phyloP scores from a whole-genome alignment of 1,139 yeast species.

The Lodderomyces metapsilosis region DNA sequence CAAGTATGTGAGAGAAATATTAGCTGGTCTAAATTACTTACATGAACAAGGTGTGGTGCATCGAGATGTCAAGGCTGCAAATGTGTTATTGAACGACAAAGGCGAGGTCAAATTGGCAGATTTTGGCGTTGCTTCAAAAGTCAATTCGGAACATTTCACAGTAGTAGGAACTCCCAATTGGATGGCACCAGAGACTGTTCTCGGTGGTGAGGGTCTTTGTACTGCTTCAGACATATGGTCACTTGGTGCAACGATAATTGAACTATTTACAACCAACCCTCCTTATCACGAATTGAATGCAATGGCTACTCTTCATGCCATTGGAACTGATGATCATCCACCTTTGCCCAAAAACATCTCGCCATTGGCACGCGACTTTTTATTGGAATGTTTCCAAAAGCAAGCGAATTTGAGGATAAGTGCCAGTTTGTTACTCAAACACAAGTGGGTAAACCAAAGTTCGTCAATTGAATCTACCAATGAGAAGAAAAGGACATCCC shows the following conservation, averaged over 20 bases:
- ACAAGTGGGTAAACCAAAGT: constrained; percentile 55
- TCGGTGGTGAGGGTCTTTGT: constrained; percentile 80
- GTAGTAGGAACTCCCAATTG: constrained; percentile 76
- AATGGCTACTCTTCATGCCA: constrained; percentile 89
- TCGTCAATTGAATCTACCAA: not conserved
- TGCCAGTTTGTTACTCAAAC: constrained; percentile 57
- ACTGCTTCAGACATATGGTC: constrained; percentile 92
- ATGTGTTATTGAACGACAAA: constrained; percentile 59
- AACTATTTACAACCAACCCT: constrained; percentile 80
- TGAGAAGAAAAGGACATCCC: not conserved
- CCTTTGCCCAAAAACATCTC: constrained; percentile 68
- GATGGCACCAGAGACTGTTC: constrained; percentile 84
- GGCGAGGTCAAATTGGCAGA: constrained; percentile 72
- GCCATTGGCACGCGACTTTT: constrained; percentile 57
- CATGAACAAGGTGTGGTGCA: constrained; percentile 76
- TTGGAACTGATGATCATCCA: constrained; percentile 81
- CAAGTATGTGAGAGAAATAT: constrained; percentile 64
- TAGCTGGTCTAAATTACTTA: constrained; percentile 67
- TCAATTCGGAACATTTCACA: constrained; percentile 40
- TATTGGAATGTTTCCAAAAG: constrained; percentile 75
- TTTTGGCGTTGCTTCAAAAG: constrained; percentile 73
- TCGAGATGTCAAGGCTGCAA: constrained; percentile 78
- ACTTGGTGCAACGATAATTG: constrained; percentile 91
- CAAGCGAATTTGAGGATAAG: constrained; percentile 60
- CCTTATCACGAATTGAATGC: constrained; percentile 82